Evolutionary conservation across 129 eudicot species (phyloP), one percentile per base, ranked within the genome.

Genomic region (Flaveria sonorensis): DNA sequence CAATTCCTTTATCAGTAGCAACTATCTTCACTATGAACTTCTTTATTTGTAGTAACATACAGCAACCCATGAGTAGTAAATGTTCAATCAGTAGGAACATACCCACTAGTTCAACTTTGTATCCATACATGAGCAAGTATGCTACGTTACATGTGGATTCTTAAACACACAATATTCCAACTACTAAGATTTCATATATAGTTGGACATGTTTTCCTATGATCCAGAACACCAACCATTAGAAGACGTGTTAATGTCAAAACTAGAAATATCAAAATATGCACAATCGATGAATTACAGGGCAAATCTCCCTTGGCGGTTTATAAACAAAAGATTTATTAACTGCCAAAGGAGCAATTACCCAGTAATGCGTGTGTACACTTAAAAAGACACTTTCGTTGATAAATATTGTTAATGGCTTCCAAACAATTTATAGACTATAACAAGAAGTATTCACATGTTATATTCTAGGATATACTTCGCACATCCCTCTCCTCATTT

Each of bases 281-380:
- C 3, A 59, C 36, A 21, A 16, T 4, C 7, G 6, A 66, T 66
- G 71, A 10, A 40, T 66, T 66, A 11, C 18, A 4, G 65, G 76
- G 48, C 64, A 71, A 52, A 16, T 71, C 76, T 71, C 76, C 62
- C 45, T 71, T 32, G 62, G 50, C 65, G 13, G 76, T 52, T 71
- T 3, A 28, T 20, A 42, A 19, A 3, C 21, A 7, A 42, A 7
- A 30, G 30, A 36, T 19, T 42, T 32, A 7, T 5, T 32, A 68
- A 68, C 72, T 42, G 72, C 36, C 72, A 12, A 68, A 43, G 55
- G 32, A 68, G 55, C 42, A 68, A 42, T 68, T 21, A 21, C 53
- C 72, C 72, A 19, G 72, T 11, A 43, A 66, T 66, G n/a, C 72
- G 19, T 43, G 16, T 14, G 42, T 39, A 66, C 71, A 66, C 50